A percentile compares a stretch with the other conserved stretches of the same genome.
phyloP scores from a whole-genome alignment of 768 basidiomycete genomes.

The Pisolithus sp. region DNA sequence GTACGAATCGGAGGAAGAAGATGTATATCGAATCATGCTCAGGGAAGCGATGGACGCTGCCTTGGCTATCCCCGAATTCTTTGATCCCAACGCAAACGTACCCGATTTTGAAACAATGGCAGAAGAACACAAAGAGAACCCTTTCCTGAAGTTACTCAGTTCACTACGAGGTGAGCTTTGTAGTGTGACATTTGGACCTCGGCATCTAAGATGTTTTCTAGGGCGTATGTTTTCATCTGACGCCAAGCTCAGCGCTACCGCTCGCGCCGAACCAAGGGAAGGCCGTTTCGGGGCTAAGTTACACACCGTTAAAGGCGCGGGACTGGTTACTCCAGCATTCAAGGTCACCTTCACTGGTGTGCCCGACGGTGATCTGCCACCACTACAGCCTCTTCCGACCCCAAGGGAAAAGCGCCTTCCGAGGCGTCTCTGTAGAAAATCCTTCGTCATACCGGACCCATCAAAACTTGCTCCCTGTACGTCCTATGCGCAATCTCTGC shows the following conservation, averaged over 20 bases:
- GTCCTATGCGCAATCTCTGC: background rate
- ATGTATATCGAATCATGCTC: conserved; percentile 51
- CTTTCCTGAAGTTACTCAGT: conserved; percentile 71
- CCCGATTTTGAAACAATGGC: conserved; percentile 38
- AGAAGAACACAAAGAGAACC: conserved; percentile 60
- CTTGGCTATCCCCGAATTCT: conserved; percentile 49
- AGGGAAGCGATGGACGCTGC: conserved; percentile 72
- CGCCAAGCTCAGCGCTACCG: conserved; percentile 37
- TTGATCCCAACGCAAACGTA: conserved; percentile 41
- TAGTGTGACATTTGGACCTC: background rate
- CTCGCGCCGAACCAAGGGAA: conserved; percentile 29
- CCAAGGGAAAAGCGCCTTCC: conserved; percentile 7
- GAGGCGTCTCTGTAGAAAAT: background rate
- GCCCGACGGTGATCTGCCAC: conserved; percentile 7
- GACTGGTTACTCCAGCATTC: conserved; percentile 6
- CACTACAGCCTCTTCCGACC: conserved; percentile 2
- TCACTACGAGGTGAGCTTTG: conserved; percentile 55
- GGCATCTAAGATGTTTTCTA: conserved; percentile 19
- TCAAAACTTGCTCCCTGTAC: background rate
- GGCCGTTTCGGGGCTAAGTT: conserved; percentile 17
- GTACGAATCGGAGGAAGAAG: conserved; percentile 67
- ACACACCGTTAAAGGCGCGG: conserved; percentile 7
- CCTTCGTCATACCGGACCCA: conserved; percentile 7
- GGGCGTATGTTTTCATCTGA: conserved; percentile 59
- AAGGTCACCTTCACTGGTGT: conserved; percentile 5